phyloP scores from a whole-genome alignment of 352 stramenopile species.

The Phytophthora vignae region DNA sequence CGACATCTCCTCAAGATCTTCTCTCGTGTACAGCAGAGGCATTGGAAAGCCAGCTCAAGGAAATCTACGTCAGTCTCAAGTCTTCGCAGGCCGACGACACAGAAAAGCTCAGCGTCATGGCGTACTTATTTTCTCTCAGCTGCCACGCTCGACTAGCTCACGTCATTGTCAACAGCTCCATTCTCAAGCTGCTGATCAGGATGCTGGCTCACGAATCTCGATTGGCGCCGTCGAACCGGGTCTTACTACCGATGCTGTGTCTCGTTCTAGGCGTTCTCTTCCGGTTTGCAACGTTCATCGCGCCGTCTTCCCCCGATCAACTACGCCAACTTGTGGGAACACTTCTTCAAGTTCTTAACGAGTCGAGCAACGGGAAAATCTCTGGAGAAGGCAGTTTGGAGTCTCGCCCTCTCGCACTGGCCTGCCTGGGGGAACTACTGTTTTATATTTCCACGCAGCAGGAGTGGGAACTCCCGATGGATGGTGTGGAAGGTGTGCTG shows the following conservation, averaged over 20 bases:
- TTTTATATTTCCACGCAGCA: conserved; percentile 81
- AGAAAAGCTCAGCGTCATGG: conserved; percentile 61
- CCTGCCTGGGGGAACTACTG: conserved; percentile 75
- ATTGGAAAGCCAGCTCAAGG: conserved; percentile 77
- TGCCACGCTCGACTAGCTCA: conserved; percentile 69
- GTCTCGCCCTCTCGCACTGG: conserved; percentile 42
- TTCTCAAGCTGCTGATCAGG: conserved; percentile 69
- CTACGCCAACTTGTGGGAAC: conserved; percentile 55
- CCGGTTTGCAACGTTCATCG: conserved; percentile 77
- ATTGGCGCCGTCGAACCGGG: conserved; percentile 12
- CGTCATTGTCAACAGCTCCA: conserved; percentile 86
- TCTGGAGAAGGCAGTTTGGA: conserved; percentile 9
- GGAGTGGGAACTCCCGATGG: conserved; percentile 44
- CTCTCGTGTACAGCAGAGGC: conserved; percentile 53
- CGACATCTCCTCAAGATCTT: conserved; percentile 47
- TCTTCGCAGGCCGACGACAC: conserved; percentile 22
- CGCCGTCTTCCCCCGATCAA: conserved; percentile 62
- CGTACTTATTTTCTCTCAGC: conserved; percentile 69
- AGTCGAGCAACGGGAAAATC: neutral
- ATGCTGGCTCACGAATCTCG: conserved; percentile 50
- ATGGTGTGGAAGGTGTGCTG: conserved; percentile 46
- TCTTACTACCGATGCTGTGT: conserved; percentile 51
- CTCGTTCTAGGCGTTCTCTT: conserved; percentile 76
- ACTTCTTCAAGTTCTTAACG: conserved; percentile 35
- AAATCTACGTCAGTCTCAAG: conserved; percentile 80